These are phyloP conservation scores for Podila horticola DNA, from an alignment of 192 early-diverging fungal genomes.

Conservation along the genomic window DNA sequence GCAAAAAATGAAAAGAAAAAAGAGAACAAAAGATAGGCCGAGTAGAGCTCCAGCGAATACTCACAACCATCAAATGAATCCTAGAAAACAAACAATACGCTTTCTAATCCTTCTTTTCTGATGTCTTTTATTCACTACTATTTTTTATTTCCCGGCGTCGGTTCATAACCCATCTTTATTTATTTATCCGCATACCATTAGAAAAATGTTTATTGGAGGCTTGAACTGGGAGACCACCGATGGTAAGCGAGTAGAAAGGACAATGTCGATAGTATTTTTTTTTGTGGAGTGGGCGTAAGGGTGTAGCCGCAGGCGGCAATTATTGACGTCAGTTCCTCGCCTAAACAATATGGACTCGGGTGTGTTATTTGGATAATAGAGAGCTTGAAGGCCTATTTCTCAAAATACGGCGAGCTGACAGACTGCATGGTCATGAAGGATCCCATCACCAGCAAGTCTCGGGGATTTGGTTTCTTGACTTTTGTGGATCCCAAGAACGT, in stretches of 20 bases:
- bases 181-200: slow-evolving; percentile 38
- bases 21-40: slow-evolving; percentile 37
- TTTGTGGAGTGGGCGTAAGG: no score
- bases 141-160: slow-evolving; percentile 17
- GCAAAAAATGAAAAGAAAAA: slow-evolving; percentile 1
- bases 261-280: no score
- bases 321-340: no score
- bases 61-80: slow-evolving; percentile 8
- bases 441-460: slow-evolving; percentile 68
- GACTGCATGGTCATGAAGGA: slow-evolving; percentile 85
- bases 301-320: no score
- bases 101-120: no score
- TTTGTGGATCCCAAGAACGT: slow-evolving; percentile 70
- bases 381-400: slow-evolving; percentile 74
- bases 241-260: slow-evolving; percentile 63
- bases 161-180: slow-evolving; percentile 16
- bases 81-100: not conserved
- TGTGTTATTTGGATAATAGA: slow-evolving; percentile 53
- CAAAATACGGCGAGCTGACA: slow-evolving; percentile 75
- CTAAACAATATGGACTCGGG: no score
- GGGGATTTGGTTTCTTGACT: slow-evolving; percentile 84
- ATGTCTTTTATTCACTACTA: no score
- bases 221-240: slow-evolving; percentile 87
- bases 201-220: slow-evolving; percentile 86
- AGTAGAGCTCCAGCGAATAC: slow-evolving; percentile 14